Base-by-base conservation (phyloP, 148 eudicot species). In the Rhododendron vialii region DNA sequence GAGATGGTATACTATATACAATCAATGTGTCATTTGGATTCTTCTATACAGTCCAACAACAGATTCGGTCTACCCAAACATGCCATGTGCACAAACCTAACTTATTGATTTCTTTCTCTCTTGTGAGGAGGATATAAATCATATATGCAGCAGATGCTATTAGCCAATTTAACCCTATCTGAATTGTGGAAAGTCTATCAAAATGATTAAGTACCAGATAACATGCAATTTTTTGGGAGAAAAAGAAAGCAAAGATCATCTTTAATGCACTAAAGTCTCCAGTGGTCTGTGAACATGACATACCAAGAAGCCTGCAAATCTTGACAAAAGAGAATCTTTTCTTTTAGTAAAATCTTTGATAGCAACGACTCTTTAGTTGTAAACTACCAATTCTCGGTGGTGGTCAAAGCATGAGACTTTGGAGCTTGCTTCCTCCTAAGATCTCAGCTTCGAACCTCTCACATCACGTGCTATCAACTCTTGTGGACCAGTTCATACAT, bases 361-460 rank as follows among this genome's bases (percentile, higher is more conserved):
- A 84, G 88, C 85, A 88, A 88, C 89, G 18, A 69, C 75, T 69
- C 75, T 69, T 69, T 28, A 10, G 75, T 12, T 69, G 13, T 69
- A 69, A 30, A 69, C 75, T 12, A 69, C 36, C 0, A 13, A 69
- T 65, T n/a, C 28, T 24, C 0, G 8, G 67, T 59, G 8, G 67
- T 59, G 71, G 0, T n/a, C 28, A 65, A 18, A 57, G 63, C 24
- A 7, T 57, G 69, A 0, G 26, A 61, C 26, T 22, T 61, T 22
- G 26, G 67, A 63, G 30, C 13, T 57, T 57, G 7, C 24, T 57
- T 18, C 24, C 7, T 17, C 5, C 22, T 57, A 57, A 57, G 6
- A 1, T 4, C 24, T 57, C 5, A 57, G 24, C 4, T 57, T 57
- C 0, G 10, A 65, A n/a, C 30, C 30, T 30, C 30, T 30, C 30